Evolutionary conservation across 106 monocot species (phyloP).

Genomic region (Apostasia shenzhenica): DNA sequence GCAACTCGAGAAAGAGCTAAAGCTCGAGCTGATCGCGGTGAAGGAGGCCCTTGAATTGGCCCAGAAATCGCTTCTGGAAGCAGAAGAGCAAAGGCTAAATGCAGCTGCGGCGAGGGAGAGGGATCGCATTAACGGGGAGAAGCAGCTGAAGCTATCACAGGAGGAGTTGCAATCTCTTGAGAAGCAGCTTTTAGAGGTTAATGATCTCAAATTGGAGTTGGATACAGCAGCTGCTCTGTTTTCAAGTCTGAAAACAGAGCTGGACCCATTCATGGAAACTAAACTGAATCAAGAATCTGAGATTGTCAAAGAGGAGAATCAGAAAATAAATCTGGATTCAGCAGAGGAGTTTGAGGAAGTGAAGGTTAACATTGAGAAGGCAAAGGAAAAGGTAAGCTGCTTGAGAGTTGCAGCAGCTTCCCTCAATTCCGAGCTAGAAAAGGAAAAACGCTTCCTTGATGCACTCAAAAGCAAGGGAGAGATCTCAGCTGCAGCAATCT

Average conservation of each 20-base stretch:
- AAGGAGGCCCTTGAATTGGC: conserved; percentile 39
- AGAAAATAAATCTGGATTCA: conserved; percentile 1
- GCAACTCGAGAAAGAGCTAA: conserved; percentile 35
- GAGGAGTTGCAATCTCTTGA: conserved; percentile 23
- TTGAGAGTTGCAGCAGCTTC: conserved; percentile 28
- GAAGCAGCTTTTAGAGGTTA: conserved; percentile 15
- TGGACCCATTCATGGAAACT: conserved; percentile 28
- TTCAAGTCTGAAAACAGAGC: conserved; percentile 24
- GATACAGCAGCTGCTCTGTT: conserved; percentile 29
- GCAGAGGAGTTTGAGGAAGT: conserved; percentile 37
- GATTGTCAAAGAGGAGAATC: conserved; percentile 4
- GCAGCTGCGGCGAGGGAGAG: conserved; percentile 23
- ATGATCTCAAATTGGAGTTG: conserved; percentile 33
- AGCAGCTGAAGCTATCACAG: conserved; percentile 25
- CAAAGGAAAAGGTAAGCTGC: conserved; percentile 21
- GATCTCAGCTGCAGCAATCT: conserved; percentile 32
- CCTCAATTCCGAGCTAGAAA: conserved; percentile 35
- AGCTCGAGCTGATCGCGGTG: conserved; percentile 26
- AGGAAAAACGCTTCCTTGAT: conserved; percentile 19
- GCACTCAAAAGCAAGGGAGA: conserved; percentile 35
- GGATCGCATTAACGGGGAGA: conserved; percentile 19
- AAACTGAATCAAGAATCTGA: conserved; percentile 22
- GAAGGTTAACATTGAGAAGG: conserved; percentile 29
- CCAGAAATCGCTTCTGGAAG: conserved; percentile 35
- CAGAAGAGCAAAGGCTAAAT: conserved; percentile 39